phyloP scores from a whole-genome alignment of 345 rosid genomes.

The Eucalyptus polyanthemos region DNA sequence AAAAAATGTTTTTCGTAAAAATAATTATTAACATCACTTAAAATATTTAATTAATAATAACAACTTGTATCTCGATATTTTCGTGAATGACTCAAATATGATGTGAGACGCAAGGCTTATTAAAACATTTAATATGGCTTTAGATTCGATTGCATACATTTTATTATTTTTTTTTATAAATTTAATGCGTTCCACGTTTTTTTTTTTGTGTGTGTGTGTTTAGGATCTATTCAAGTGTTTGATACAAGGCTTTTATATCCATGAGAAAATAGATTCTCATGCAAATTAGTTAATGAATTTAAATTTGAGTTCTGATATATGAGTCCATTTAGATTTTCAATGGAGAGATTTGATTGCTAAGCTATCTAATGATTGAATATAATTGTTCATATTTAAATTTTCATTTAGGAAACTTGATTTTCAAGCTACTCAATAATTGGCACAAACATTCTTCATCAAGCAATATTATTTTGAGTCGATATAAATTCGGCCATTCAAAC shows the following conservation, averaged over 20 bases:
- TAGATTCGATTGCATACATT: background rate
- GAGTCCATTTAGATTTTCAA: background rate
- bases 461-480: background rate
- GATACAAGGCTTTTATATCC: background rate
- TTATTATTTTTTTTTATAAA: background rate
- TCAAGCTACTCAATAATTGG: background rate
- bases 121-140: background rate
- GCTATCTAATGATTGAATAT: background rate
- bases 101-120: rapidly evolving
- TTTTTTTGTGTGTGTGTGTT: background rate
- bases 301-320: rapidly evolving
- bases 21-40: background rate
- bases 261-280: background rate
- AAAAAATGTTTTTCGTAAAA: background rate
- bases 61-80: rapidly evolving
- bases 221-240: background rate
- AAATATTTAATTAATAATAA: background rate
- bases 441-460: background rate
- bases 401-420: rapidly evolving
- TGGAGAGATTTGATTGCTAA: background rate
- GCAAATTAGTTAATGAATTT: background rate
- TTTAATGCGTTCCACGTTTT: background rate
- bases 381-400: background rate
- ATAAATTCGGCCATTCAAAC: rapidly evolving
- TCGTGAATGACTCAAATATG: background rate